Percentiles rank a stretch among this genome's conserved stretches.
Conservation (phyloP, 306 rosid species). For the Biancaea sappan region DNA sequence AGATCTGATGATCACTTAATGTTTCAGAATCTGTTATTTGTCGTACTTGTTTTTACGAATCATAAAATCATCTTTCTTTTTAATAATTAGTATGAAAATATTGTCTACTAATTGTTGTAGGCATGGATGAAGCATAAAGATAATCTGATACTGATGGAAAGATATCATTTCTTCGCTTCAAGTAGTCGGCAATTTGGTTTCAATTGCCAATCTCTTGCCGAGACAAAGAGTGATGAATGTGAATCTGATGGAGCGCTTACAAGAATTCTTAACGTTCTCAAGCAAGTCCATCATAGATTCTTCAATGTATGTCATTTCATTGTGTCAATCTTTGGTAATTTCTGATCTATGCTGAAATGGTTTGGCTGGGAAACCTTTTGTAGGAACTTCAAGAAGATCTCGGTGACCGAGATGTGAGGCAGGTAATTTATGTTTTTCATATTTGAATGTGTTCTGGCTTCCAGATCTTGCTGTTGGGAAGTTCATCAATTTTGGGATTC, state of each 20-base stretch:
- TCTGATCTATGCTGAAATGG: constrained; percentile 38
- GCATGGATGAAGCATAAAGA: constrained; percentile 87
- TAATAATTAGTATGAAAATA: constrained; percentile 13
- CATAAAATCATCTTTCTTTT: constrained; percentile 4
- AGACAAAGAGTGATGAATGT: constrained; percentile 70
- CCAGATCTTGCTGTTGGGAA: not conserved
- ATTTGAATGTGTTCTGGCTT: constrained; percentile 14
- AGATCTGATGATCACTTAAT: constrained; percentile 7
- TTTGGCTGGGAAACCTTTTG: constrained; percentile 39
- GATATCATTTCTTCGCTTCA: constrained; percentile 91
- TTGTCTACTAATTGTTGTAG: constrained; percentile 46
- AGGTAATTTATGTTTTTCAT: constrained; percentile 49
- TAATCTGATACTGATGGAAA: constrained; percentile 83
- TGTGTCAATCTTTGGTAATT: not conserved
- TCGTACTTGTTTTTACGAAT: constrained; percentile 22
- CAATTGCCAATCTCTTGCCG: constrained; percentile 74
- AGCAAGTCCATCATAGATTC: constrained; percentile 64
- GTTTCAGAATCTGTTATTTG: constrained; percentile 20
- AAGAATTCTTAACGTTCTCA: constrained; percentile 68
- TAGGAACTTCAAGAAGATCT: constrained; percentile 59
- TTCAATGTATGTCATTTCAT: constrained; percentile 63
- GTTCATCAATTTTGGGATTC: not conserved
- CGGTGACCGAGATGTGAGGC: constrained; percentile 75
- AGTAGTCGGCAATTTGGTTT: constrained; percentile 82
- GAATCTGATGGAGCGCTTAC: constrained; percentile 86